phyloP scores from a whole-genome alignment of 257 asterid genomes.

The Cynanchum wilfordii region DNA sequence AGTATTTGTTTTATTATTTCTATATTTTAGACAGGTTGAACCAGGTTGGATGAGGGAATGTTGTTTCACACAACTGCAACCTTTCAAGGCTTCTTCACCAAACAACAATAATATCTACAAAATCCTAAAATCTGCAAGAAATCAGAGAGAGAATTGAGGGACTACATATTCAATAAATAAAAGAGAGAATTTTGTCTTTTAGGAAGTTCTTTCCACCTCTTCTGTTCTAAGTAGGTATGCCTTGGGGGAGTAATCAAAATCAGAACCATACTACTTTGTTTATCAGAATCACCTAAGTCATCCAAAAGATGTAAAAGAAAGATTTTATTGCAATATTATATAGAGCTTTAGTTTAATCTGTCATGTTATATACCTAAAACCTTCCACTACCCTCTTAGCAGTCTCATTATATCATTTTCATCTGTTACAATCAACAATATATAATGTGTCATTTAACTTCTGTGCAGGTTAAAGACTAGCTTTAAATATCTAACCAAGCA shows the following conservation, averaged over 20 bases:
- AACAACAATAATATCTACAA: not conserved
- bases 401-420: not conserved
- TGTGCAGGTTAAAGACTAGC: not conserved
- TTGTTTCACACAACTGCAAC: not conserved
- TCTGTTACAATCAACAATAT: not conserved
- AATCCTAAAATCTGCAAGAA: not conserved
- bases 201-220: not conserved
- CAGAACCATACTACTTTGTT: not conserved
- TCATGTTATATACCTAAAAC: not conserved
- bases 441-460: not conserved
- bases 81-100: not conserved
- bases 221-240: no score
- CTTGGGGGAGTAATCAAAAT: not conserved
- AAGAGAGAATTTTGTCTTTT: not conserved
- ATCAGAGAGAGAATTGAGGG: not conserved
- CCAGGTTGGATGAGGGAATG: not conserved
- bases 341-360: not conserved
- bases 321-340: no score
- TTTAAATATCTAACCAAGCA: not conserved
- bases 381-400: not conserved
- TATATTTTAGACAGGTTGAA: not conserved
- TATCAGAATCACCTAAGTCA: not conserved
- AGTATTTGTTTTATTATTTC: not conserved
- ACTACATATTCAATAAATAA: no score
- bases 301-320: not conserved